These are phyloP conservation scores for Leccinellum albellum DNA, from an alignment of 768 basidiomycete genomes.

Conservation along the genomic window DNA sequence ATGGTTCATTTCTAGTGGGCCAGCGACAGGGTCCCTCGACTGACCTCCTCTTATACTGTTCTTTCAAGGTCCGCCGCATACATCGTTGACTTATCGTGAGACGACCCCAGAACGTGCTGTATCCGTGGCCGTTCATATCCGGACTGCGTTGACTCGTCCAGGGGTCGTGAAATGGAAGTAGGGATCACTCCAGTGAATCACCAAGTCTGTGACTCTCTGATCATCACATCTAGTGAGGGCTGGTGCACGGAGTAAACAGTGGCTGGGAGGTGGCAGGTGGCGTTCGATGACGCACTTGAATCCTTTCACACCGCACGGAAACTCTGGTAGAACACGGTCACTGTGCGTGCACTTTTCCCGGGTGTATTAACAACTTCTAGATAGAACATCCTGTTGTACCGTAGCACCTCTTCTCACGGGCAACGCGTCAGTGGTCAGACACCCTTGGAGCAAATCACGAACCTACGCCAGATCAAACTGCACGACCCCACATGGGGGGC, in stretches of 20 bases:
- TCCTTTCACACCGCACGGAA: background rate
- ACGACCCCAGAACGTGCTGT: slow-evolving; percentile 24
- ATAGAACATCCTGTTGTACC: slow-evolving; percentile 8
- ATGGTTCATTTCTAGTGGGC: slow-evolving; percentile 30
- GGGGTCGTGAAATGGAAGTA: slow-evolving; percentile 17
- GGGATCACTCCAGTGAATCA: background rate
- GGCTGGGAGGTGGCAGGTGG: background rate
- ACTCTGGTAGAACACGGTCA: background rate
- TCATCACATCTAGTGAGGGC: slow-evolving; percentile 12
- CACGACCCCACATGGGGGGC: slow-evolving; percentile 1
- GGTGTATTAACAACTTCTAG: slow-evolving; percentile 18
- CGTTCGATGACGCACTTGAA: background rate
- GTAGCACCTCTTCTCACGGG: slow-evolving; percentile 5
- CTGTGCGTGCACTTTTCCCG: background rate
- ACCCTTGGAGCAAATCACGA: slow-evolving; percentile 9
- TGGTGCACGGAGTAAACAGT: no score
- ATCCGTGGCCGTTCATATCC: slow-evolving; percentile 20
- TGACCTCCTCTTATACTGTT: slow-evolving; percentile 21
- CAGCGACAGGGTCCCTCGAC: slow-evolving; percentile 3
- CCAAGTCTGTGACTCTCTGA: background rate
- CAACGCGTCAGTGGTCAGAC: slow-evolving; percentile 5
- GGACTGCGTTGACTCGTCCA: slow-evolving; percentile 5
- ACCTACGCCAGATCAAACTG: slow-evolving; percentile 17
- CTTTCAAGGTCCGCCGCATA: slow-evolving; percentile 22
- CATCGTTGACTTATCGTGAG: slow-evolving; percentile 13